Percentiles rank a stretch among this genome's conserved stretches.
These are phyloP conservation scores for Fusarium brevicatenulatum DNA, from an alignment of 2,329 filamentous ascomycete species.

Conservation along the genomic window DNA sequence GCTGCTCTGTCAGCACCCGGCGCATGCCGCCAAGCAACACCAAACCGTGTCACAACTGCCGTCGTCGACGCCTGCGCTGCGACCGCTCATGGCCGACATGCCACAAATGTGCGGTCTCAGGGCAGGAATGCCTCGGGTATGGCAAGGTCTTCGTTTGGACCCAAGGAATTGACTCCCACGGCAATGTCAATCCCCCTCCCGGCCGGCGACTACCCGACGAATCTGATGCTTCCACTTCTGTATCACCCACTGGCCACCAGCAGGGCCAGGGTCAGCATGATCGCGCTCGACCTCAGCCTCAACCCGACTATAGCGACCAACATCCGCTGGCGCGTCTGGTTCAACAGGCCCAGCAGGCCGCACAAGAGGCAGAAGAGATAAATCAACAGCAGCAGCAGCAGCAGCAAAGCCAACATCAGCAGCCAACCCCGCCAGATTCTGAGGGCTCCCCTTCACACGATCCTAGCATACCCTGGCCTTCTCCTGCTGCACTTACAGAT, in stretches of 20 bases:
- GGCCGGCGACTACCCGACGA: slow-evolving; percentile 38
- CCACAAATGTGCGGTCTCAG: slow-evolving; percentile 66
- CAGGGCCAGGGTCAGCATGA: slow-evolving; percentile 13
- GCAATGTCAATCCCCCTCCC: slow-evolving; percentile 54
- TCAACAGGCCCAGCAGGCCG: slow-evolving; percentile 27
- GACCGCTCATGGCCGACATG: slow-evolving; percentile 69
- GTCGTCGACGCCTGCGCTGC: slow-evolving; percentile 68
- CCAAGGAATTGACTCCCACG: slow-evolving; percentile 60
- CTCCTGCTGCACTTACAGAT: slow-evolving; percentile 56
- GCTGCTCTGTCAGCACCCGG: slow-evolving; percentile 44
- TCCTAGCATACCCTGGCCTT: slow-evolving; percentile 32
- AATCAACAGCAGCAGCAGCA: slow-evolving; percentile 10
- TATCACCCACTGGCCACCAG: slow-evolving; percentile 8
- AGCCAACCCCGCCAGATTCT: neutral
- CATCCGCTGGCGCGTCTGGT: slow-evolving; percentile 33
- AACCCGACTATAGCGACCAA: slow-evolving; percentile 35
- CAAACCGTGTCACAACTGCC: slow-evolving; percentile 70
- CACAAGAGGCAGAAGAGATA: slow-evolving; percentile 29
- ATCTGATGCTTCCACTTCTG: slow-evolving; percentile 22
- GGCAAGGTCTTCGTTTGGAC: slow-evolving; percentile 70
- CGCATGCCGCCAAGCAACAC: slow-evolving; percentile 51
- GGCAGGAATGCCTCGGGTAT: slow-evolving; percentile 70
- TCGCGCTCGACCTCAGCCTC: slow-evolving; percentile 24
- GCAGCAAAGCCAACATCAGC: neutral
- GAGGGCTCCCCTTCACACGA: slow-evolving; percentile 8